Conservation (phyloP, 176 grass and related monocot species). For the Lolium perenne region DNA sequence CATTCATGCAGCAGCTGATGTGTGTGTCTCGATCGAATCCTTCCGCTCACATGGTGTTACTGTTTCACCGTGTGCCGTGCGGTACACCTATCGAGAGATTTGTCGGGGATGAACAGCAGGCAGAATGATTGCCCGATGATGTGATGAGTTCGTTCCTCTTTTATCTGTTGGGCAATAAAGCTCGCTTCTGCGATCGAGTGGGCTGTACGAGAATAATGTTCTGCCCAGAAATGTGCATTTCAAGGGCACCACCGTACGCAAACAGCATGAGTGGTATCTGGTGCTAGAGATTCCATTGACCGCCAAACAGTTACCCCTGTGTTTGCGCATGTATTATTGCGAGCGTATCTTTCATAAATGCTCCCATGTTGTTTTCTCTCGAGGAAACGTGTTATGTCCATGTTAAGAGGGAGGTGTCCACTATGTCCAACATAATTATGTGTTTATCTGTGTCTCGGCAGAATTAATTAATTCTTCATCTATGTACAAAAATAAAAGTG, state of each 20-base stretch:
- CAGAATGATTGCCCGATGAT: conserved; percentile 45
- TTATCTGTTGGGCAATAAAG: neutral
- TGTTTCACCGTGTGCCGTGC: neutral
- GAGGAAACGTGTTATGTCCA: neutral
- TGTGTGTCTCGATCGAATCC: neutral
- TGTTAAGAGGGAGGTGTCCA: neutral
- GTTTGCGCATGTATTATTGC: neutral
- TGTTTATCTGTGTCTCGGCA: too few relatives aligned
- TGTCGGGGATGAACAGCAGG: conserved; percentile 8
- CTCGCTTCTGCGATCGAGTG: neutral
- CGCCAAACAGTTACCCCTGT: neutral
- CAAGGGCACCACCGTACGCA: neutral
- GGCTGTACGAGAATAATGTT: neutral
- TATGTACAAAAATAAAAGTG: too few relatives aligned
- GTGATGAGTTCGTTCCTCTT: conserved; percentile 11
- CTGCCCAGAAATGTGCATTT: neutral
- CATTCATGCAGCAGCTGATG: neutral
- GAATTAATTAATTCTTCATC: too few relatives aligned
- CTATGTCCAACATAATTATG: too few relatives aligned
- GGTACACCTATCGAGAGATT: conserved; percentile 23
- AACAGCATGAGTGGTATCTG: conserved; percentile 30
- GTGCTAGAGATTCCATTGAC: conserved; percentile 45
- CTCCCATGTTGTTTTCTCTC: neutral
- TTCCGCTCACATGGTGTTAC: neutral
- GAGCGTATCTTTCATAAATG: neutral